These are phyloP conservation scores for Psilocybe sp. DNA, from an alignment of 768 basidiomycete genomes.

Conservation along the genomic window DNA sequence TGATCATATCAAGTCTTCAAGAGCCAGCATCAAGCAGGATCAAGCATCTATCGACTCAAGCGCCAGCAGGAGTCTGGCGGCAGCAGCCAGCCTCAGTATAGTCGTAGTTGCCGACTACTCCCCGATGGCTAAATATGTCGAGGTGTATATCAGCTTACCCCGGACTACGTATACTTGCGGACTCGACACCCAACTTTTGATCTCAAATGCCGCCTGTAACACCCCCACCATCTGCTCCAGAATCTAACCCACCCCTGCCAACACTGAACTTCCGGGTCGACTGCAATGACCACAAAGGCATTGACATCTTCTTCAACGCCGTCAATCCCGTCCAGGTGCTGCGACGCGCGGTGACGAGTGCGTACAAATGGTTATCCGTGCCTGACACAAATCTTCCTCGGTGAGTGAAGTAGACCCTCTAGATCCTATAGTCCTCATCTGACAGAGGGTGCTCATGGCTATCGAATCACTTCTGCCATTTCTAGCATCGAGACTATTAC, in stretches of 20 bases:
- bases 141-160: not conserved
- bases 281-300: conserved; percentile 56
- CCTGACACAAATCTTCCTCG: conserved; percentile 32
- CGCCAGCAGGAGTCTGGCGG: not conserved
- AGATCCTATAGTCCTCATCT: not conserved
- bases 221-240: not conserved
- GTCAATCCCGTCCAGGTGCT: conserved; percentile 39
- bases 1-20: no score
- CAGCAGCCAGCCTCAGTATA: not conserved
- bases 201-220: not conserved
- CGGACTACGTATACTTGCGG: not conserved
- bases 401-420: conserved; percentile 20
- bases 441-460: conserved; percentile 5
- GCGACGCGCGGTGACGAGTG: conserved; percentile 46
- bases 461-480: not conserved
- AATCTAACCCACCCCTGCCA: conserved; percentile 47
- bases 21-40: no score
- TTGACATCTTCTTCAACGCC: conserved; percentile 47
- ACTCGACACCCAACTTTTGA: not conserved
- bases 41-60: not conserved
- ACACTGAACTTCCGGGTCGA: conserved; percentile 52
- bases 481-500: conserved; percentile 50
- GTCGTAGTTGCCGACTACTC: not conserved
- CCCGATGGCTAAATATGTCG: not conserved
- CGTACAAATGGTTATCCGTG: conserved; percentile 38